phyloP scores from a whole-genome alignment of 2,329 filamentous ascomycete species.

The Trichoderma sp. region DNA sequence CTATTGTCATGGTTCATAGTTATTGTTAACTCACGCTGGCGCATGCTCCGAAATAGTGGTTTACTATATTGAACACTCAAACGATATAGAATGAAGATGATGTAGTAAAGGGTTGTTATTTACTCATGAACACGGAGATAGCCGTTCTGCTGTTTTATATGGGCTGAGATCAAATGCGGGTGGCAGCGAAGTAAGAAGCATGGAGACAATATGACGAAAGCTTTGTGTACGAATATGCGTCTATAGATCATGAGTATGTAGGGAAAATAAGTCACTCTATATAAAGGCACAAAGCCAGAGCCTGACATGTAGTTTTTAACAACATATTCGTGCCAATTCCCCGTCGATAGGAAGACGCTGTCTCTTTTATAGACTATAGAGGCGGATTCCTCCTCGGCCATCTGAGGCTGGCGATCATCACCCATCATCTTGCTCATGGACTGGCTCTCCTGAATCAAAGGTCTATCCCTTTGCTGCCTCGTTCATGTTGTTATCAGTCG shows the following conservation, averaged over 20 bases:
- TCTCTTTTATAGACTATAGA: too few relatives aligned
- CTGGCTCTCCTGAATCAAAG: too few relatives aligned
- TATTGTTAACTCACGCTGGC: not conserved
- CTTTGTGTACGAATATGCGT: not conserved
- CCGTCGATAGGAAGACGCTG: too few relatives aligned
- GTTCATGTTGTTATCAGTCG: too few relatives aligned
- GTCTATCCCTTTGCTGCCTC: too few relatives aligned
- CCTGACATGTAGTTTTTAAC: too few relatives aligned
- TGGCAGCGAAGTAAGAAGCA: not conserved
- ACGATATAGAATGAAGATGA: not conserved
- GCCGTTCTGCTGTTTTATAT: not conserved
- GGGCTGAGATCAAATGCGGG: not conserved
- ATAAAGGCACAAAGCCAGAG: too few relatives aligned
- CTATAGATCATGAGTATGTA: not conserved
- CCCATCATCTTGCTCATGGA: too few relatives aligned
- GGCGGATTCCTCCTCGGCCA: too few relatives aligned
- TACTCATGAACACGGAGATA: not conserved
- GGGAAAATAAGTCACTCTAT: not conserved
- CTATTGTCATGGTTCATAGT: not conserved
- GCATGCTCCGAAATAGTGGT: not conserved
- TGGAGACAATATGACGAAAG: not conserved
- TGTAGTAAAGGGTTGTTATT: not conserved
- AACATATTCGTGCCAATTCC: too few relatives aligned
- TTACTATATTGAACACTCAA: not conserved
- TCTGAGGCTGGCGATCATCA: too few relatives aligned